Conservation (phyloP, 805 yeast species). For the Teunomyces aglyptinius region DNA sequence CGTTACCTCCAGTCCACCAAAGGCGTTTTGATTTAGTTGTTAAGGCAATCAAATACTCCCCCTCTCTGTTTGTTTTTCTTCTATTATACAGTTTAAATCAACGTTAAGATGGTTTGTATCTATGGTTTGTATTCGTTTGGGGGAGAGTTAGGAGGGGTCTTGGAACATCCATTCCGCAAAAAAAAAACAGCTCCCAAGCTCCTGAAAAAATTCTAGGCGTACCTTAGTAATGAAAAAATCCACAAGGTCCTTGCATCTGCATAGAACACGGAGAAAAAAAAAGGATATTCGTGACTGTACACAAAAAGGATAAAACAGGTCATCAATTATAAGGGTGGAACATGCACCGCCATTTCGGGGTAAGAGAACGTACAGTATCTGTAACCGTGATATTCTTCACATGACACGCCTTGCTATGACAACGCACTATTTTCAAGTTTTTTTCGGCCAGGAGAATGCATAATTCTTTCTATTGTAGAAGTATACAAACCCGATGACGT, state of each 20-base stretch:
- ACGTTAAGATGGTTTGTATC: not conserved
- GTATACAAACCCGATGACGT: constrained; percentile 2
- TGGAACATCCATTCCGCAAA: not conserved
- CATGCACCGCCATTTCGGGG: no score
- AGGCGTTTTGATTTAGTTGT: no score
- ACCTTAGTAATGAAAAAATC: not conserved
- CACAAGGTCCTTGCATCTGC: not conserved
- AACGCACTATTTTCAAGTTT: not conserved
- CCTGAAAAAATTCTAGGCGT: not conserved
- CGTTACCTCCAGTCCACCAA: not conserved
- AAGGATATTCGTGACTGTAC: not conserved
- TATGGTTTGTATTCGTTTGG: not conserved
- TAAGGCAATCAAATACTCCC: no score
- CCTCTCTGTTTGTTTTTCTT: not conserved
- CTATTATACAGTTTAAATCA: not conserved
- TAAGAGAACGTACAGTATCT: no score
- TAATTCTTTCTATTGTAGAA: not conserved
- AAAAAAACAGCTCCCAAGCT: not conserved
- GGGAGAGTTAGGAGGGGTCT: not conserved
- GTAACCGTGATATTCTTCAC: not conserved
- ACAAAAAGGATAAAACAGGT: not conserved
- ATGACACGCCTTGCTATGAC: not conserved
- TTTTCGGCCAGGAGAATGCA: not conserved
- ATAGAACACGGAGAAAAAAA: not conserved
- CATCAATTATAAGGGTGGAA: no score